A percentile compares a stretch with the other conserved stretches of the same genome.
Conservation (phyloP, 441 rosid genomes). For the Jatropha multifida region DNA sequence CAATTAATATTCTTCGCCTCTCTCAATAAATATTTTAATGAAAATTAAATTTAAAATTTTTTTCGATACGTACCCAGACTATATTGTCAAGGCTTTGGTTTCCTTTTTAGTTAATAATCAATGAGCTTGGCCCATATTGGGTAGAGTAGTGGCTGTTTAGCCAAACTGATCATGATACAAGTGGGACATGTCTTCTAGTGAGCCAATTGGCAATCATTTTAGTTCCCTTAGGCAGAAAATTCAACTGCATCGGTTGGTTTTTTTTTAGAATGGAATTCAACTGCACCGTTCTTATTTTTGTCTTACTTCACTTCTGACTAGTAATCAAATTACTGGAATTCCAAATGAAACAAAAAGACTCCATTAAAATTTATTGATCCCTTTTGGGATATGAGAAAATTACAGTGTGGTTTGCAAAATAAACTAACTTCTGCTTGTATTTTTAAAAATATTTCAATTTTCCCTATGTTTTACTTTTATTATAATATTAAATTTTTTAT, state of each 20-base stretch:
- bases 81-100: no score
- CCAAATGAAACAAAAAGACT: background rate
- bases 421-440: no score
- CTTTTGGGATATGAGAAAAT: background rate
- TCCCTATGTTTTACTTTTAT: no score
- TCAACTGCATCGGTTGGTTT: background rate
- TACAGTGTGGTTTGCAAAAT: no score
- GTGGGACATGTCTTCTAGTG: conserved; percentile 4
- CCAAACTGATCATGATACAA: background rate
- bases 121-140: background rate
- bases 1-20: no score
- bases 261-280: no score
- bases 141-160: background rate
- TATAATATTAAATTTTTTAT: no score
- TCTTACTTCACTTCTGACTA: background rate
- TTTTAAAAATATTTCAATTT: no score
- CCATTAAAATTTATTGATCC: background rate
- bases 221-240: background rate
- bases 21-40: no score
- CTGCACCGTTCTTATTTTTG: background rate
- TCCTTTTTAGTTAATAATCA: background rate
- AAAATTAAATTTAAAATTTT: no score
- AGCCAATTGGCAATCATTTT: background rate
- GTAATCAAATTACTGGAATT: conserved; percentile 1
- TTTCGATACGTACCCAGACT: no score